Conservation (phyloP, 192 early-diverging fungal genomes). For the Coemansia sp. region DNA sequence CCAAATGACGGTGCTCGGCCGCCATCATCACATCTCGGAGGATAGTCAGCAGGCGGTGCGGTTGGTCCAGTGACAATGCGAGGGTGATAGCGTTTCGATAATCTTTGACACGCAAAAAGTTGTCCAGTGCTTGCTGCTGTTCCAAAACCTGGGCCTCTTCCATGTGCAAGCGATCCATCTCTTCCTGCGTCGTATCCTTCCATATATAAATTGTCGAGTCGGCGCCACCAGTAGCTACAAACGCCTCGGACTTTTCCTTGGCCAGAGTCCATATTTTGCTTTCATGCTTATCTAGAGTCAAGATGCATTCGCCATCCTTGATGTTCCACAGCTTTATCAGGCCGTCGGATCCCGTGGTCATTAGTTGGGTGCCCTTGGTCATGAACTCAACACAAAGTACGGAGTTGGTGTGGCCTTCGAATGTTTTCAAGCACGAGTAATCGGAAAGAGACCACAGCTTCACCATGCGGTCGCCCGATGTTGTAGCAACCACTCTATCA, state of each 20-base stretch:
- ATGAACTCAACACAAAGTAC: conserved; percentile 86
- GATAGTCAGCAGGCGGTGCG: conserved; percentile 77
- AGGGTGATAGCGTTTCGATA: conserved; percentile 90
- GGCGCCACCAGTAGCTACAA: conserved; percentile 86
- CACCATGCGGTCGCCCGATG: conserved; percentile 91
- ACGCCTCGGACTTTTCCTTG: conserved; percentile 65
- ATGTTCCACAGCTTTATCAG: conserved; percentile 97
- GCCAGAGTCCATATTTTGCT: conserved; percentile 95
- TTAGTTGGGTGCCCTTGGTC: conserved; percentile 83
- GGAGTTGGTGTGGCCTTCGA: conserved; percentile 98
- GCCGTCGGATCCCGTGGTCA: conserved; percentile 89
- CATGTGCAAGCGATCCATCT: conserved; percentile 72
- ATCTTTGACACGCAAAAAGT: conserved; percentile 84
- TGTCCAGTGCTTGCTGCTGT: conserved; percentile 90
- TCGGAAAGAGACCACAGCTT: conserved; percentile 94
- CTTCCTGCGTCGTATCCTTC: conserved; percentile 88
- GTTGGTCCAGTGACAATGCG: conserved; percentile 88
- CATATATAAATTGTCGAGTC: conserved; percentile 92
- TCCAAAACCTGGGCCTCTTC: conserved; percentile 68
- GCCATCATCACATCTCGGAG: conserved; percentile 64
- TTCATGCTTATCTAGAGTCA: conserved; percentile 91
- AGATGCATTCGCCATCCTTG: conserved; percentile 85
- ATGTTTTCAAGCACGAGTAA: conserved; percentile 87
- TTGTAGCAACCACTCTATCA: conserved; percentile 90
- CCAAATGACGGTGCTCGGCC: conserved; percentile 37